A percentile compares a stretch with the other conserved stretches of the same genome.
phyloP scores from a whole-genome alignment of 2,329 filamentous ascomycete species.

The Penicillium sp. region DNA sequence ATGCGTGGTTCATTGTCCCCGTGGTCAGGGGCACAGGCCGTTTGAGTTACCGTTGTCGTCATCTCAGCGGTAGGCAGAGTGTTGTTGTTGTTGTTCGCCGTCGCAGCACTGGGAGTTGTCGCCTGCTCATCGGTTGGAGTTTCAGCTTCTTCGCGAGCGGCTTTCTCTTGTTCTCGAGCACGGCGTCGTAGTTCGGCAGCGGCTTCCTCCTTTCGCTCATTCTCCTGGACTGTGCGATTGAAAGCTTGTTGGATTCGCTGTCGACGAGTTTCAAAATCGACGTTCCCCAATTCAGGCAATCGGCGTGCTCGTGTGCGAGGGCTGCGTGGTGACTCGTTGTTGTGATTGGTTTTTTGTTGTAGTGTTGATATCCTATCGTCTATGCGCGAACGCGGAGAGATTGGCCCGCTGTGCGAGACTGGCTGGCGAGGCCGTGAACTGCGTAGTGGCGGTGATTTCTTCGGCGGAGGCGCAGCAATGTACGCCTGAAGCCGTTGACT shows the following conservation, averaged over 20 bases:
- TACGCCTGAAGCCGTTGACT: conserved; percentile 70
- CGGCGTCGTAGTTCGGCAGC: conserved; percentile 54
- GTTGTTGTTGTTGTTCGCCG: not conserved
- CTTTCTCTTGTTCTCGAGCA: conserved; percentile 50
- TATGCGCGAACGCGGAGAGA: conserved; percentile 67
- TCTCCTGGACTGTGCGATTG: conserved; percentile 78
- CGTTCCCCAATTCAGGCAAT: conserved; percentile 68
- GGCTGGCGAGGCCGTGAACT: conserved; percentile 81
- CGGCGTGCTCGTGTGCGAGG: conserved; percentile 43
- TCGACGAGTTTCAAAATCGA: conserved; percentile 81
- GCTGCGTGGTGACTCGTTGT: conserved; percentile 33
- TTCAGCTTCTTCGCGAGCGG: conserved; percentile 37
- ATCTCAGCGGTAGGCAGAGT: conserved; percentile 22
- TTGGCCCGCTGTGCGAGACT: conserved; percentile 73
- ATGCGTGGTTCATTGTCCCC: conserved; percentile 16
- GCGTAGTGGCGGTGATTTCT: conserved; percentile 75
- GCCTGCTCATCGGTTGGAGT: not conserved
- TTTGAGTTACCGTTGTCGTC: conserved; percentile 28
- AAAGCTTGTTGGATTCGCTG: conserved; percentile 84
- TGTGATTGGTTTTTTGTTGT: conserved; percentile 39
- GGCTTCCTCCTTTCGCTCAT: conserved; percentile 57
- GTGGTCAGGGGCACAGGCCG: conserved; percentile 9
- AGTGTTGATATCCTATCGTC: conserved; percentile 57
- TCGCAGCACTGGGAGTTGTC: not conserved
- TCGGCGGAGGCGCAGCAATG: conserved; percentile 69